Conservation (phyloP, 1,284 basidiomycete species). For the Ustilago curta region DNA sequence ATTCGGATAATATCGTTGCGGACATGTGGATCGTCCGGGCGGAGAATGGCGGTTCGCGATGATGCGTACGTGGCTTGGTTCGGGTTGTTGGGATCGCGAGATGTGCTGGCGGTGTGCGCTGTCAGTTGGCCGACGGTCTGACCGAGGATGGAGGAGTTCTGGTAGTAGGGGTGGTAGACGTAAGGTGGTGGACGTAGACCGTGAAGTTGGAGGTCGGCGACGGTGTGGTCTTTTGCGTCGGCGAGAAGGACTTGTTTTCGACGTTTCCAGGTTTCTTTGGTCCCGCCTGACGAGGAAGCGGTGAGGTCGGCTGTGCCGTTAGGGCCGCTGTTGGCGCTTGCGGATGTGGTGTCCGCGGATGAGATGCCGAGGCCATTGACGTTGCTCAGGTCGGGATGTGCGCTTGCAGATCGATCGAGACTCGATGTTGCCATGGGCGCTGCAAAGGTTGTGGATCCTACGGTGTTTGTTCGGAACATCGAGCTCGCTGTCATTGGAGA, state of each 20-base stretch:
- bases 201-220: constrained; percentile 59
- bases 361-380: constrained; percentile 42
- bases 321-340: neutral
- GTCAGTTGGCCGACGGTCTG: constrained; percentile 35
- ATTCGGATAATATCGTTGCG: constrained; percentile 64
- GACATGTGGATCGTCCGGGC: constrained; percentile 55
- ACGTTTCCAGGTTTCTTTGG: constrained; percentile 58
- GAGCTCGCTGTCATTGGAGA: constrained; percentile 18
- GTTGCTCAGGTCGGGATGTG: constrained; percentile 26
- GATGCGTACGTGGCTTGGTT: constrained; percentile 48
- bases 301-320: neutral
- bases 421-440: neutral
- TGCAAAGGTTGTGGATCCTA: constrained; percentile 6
- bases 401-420: constrained; percentile 28
- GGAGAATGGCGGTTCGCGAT: constrained; percentile 58
- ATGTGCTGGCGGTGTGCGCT: constrained; percentile 25
- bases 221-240: constrained; percentile 54
- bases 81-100: constrained; percentile 24
- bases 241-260: constrained; percentile 57
- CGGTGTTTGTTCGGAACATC: constrained; percentile 36
- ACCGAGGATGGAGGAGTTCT: constrained; percentile 44
- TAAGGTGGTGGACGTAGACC: constrained; percentile 53
- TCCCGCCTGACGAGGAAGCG: constrained; percentile 26
- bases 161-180: constrained; percentile 42
- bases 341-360: constrained; percentile 5